These are phyloP conservation scores for Microdochium paspali DNA, from an alignment of 2,329 filamentous ascomycete genomes.

Conservation along the genomic window DNA sequence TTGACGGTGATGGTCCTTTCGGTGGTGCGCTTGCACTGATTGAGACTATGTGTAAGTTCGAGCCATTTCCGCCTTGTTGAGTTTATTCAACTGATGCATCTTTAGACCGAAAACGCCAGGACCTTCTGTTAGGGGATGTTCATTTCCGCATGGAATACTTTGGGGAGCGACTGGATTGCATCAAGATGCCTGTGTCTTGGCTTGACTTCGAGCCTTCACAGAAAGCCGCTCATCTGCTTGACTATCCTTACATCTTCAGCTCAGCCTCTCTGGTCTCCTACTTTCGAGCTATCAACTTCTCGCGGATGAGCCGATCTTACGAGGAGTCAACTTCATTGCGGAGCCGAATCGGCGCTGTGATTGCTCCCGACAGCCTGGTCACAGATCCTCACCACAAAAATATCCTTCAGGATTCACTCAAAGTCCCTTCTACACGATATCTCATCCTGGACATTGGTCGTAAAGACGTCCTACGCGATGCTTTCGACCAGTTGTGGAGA, in stretches of 20 bases:
- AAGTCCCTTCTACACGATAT: constrained; percentile 60
- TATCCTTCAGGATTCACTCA: constrained; percentile 53
- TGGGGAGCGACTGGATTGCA: constrained; percentile 63
- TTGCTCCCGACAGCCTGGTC: constrained; percentile 44
- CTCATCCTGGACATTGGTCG: constrained; percentile 62
- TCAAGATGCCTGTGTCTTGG: constrained; percentile 69
- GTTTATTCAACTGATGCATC: constrained; percentile 2
- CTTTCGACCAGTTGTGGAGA: constrained; percentile 84
- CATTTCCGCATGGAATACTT: constrained; percentile 71
- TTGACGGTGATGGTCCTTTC: constrained; percentile 61
- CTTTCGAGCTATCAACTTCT: constrained; percentile 82
- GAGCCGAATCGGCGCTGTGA: constrained; percentile 45
- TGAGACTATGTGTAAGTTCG: constrained; percentile 56
- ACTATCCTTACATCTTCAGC: constrained; percentile 73
- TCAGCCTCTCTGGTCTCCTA: constrained; percentile 66
- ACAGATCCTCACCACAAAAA: constrained; percentile 48
- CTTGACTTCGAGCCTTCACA: constrained; percentile 49
- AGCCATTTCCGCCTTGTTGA: background rate
- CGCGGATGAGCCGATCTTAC: constrained; percentile 72
- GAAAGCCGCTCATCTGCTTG: constrained; percentile 63
- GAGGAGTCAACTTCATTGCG: constrained; percentile 56
- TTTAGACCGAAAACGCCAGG: constrained; percentile 50
- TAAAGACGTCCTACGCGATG: constrained; percentile 58
- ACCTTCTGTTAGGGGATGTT: constrained; percentile 54
- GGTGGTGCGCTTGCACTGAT: constrained; percentile 72